Base-by-base conservation (phyloP, 2,329 filamentous ascomycete genomes). In the Trichoderma hamatum region DNA sequence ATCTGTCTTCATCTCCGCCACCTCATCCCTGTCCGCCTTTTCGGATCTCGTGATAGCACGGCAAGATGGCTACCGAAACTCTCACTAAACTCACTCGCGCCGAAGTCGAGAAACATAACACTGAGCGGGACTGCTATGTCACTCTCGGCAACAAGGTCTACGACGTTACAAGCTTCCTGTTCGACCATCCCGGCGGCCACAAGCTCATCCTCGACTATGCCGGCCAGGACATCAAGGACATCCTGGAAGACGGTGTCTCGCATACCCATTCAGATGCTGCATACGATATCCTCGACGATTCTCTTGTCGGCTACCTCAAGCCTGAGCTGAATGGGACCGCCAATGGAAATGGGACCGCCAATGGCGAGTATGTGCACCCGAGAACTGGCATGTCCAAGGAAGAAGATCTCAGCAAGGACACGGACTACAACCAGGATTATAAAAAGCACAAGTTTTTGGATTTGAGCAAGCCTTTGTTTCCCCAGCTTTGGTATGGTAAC, bases 391-490 rank as follows among this genome's bases (percentile, higher is more conserved):
- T 98, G 92, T 92, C 94, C 9, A 90, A 87, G 68, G 96, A 89
- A 74, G 94, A 95, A 73, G 96, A 99, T 74, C 82, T 99, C 70
- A 92, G 85, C 73, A 91, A 90, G 77, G 94, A 97, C 70, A 99
- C 96, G 10, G 94, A 99, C 77, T 80, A 85, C 69, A 79, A 72
- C 28, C 80, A 81, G 56, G 96, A 99, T 78, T 99, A 91, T 84
- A 92, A 93, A 81, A 92, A 86, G 69, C 90, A 98, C 86, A 96
- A 97, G 80, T 99, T 99, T 76, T 85, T 99, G 70, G 95, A 99
- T 77, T 86, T 99, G 69, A 92, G 87, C 82, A 89, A 86, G 75
- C 95, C 96, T 7, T 85, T 99, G 67, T 85, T 99, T 67, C 85
- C 91, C 80, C 96, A 99, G 80, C 88, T 99, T 52, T 97, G 92